A percentile compares a stretch with the other conserved stretches of the same genome.
These are phyloP conservation scores for Mortierella sp. DNA, from an alignment of 371 early-diverging fungal species.

Conservation along the genomic window DNA sequence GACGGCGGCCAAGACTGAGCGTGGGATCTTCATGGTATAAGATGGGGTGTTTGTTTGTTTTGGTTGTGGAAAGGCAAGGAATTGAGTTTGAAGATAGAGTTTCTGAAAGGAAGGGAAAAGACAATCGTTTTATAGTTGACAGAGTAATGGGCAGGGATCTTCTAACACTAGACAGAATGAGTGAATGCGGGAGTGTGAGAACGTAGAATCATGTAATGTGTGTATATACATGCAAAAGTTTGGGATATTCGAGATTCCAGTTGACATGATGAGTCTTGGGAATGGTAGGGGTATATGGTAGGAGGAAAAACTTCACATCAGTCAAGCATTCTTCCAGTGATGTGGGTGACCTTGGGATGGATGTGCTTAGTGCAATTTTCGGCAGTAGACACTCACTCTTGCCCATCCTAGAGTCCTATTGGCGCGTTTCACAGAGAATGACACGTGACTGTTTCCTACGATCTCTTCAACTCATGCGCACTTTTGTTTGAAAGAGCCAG, in stretches of 20 bases:
- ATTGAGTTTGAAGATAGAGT: not conserved
- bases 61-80: not conserved
- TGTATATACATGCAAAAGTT: not conserved
- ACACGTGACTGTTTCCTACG: not conserved
- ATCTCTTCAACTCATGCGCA: not conserved
- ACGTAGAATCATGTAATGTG: not conserved
- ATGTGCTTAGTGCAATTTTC: no score
- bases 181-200: not conserved
- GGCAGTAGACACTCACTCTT: not conserved
- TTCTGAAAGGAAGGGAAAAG: not conserved
- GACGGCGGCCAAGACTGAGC: slow-evolving; percentile 4
- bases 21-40: not conserved
- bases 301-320: not conserved
- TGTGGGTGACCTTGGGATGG: not conserved
- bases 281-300: not conserved
- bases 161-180: not conserved
- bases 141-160: not conserved
- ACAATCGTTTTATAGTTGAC: not conserved
- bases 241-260: not conserved
- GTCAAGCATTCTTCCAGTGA: not conserved
- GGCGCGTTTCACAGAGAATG: not conserved
- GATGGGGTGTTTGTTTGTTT: not conserved
- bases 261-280: not conserved
- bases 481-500: not conserved
- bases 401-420: not conserved